Evolutionary conservation across 2,329 filamentous ascomycete genomes (phyloP).

Genomic region (Phyllosticta citriasiana): DNA sequence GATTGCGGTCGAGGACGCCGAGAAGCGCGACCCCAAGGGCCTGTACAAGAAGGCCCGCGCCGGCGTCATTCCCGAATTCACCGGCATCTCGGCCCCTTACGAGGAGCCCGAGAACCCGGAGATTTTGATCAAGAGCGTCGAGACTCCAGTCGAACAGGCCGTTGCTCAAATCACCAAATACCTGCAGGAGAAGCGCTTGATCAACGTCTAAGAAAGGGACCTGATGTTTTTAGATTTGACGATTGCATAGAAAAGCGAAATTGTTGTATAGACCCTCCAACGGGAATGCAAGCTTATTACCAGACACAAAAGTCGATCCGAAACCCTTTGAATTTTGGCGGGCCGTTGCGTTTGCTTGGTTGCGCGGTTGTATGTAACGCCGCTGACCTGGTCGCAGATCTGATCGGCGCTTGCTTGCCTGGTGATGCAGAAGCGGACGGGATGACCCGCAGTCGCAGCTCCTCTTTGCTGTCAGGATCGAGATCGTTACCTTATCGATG

Average conservation of each 20-base stretch:
- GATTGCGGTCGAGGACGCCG: constrained; percentile 80
- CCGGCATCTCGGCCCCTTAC: constrained; percentile 89
- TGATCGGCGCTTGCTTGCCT: background rate
- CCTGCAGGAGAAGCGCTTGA: constrained; percentile 58
- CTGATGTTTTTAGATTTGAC: background rate
- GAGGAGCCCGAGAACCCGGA: constrained; percentile 80
- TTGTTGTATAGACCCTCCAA: background rate
- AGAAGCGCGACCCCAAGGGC: constrained; percentile 93
- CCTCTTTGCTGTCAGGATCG: background rate
- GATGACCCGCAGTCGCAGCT: background rate
- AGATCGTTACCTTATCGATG: background rate
- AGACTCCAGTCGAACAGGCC: constrained; percentile 78
- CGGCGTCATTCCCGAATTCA: constrained; percentile 95
- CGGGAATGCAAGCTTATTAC: background rate
- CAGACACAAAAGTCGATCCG: background rate
- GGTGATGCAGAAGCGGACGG: background rate
- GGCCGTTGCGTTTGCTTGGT: background rate
- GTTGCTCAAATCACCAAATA: constrained; percentile 77
- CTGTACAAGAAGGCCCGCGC: constrained; percentile 94
- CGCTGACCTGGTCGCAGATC: background rate
- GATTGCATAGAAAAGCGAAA: background rate
- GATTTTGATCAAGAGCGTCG: constrained; percentile 74
- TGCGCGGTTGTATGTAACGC: background rate
- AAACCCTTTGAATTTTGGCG: background rate
- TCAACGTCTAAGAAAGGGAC: constrained; percentile 25